phyloP scores from a whole-genome alignment of 2,329 filamentous ascomycete species.

The Pseudocercospora vitis region DNA sequence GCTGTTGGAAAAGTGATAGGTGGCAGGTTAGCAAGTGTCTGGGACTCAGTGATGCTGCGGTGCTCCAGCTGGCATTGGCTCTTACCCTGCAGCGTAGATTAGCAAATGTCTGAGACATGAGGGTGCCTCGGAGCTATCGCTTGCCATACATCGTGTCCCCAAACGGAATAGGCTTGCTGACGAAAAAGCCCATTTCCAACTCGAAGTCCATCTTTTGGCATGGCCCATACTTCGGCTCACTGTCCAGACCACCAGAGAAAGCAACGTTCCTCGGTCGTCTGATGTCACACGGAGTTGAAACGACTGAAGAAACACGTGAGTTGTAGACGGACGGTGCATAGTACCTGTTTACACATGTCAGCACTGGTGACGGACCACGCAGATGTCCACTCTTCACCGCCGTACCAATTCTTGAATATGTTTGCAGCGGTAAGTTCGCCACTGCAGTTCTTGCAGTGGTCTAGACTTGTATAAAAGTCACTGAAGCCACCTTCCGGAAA shows the following conservation, averaged over 20 bases:
- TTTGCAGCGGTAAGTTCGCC: constrained; percentile 43
- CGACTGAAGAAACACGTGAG: constrained; percentile 39
- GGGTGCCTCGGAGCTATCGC: too few species aligned
- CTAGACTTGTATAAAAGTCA: constrained; percentile 57
- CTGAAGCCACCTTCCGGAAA: constrained; percentile 48
- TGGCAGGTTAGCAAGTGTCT: too few species aligned
- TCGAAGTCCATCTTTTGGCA: constrained; percentile 49
- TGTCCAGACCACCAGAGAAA: constrained; percentile 31
- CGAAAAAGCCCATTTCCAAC: constrained; percentile 50
- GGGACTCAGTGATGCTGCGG: too few species aligned
- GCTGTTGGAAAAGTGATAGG: too few species aligned
- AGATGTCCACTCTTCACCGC: neutral
- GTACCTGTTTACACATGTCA: constrained; percentile 36
- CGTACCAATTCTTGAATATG: constrained; percentile 28
- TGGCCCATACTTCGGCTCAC: constrained; percentile 44
- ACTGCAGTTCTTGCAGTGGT: constrained; percentile 54
- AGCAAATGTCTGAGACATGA: too few species aligned
- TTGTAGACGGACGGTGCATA: constrained; percentile 43
- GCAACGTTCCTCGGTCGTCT: constrained; percentile 51
- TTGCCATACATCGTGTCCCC: constrained; percentile 42
- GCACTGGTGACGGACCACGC: neutral
- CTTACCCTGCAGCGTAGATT: too few species aligned
- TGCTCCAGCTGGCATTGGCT: too few species aligned
- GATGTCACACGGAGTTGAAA: constrained; percentile 37
- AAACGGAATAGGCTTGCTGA: constrained; percentile 44